Evolutionary conservation across 2,329 filamentous ascomycete species (phyloP).

Genomic region (Aspergillus vadensis): DNA sequence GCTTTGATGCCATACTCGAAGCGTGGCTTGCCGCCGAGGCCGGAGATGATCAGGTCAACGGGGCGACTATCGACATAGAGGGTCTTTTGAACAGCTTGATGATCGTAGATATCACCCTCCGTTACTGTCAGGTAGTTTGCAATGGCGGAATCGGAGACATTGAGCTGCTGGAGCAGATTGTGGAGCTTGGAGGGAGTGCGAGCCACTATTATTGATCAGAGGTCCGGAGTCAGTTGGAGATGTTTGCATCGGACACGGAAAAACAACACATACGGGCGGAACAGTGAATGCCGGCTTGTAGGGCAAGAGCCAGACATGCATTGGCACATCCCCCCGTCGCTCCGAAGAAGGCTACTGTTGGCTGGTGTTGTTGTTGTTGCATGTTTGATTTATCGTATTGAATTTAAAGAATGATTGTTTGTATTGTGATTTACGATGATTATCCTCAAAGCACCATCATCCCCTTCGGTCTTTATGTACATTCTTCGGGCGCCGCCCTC

Average conservation of each 20-base stretch:
- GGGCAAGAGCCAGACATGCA: slow-evolving; percentile 46
- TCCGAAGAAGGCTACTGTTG: slow-evolving; percentile 54
- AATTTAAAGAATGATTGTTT: no score
- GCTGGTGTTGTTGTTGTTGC: slow-evolving; percentile 9
- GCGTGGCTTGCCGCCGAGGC: slow-evolving; percentile 46
- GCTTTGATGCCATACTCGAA: slow-evolving; percentile 30
- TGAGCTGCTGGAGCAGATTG: slow-evolving; percentile 44
- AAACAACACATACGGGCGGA: slow-evolving; percentile 36
- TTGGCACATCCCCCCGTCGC: slow-evolving; percentile 54
- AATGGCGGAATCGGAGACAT: slow-evolving; percentile 39
- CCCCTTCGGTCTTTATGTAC: neutral
- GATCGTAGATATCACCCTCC: slow-evolving; percentile 50
- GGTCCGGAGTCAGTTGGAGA: no score
- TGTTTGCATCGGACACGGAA: no score
- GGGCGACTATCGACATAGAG: slow-evolving; percentile 26
- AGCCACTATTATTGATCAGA: slow-evolving; percentile 35
- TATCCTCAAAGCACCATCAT: neutral
- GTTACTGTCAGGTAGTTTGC: slow-evolving; percentile 50
- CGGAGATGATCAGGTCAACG: slow-evolving; percentile 50
- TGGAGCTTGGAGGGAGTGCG: slow-evolving; percentile 54
- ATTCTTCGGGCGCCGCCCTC: neutral
- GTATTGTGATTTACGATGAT: neutral
- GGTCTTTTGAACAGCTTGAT: slow-evolving; percentile 43
- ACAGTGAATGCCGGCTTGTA: slow-evolving; percentile 49
- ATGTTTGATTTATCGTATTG: no score